Conservation (phyloP, 2,329 filamentous ascomycete genomes). For the Dactylellina leptospora region DNA sequence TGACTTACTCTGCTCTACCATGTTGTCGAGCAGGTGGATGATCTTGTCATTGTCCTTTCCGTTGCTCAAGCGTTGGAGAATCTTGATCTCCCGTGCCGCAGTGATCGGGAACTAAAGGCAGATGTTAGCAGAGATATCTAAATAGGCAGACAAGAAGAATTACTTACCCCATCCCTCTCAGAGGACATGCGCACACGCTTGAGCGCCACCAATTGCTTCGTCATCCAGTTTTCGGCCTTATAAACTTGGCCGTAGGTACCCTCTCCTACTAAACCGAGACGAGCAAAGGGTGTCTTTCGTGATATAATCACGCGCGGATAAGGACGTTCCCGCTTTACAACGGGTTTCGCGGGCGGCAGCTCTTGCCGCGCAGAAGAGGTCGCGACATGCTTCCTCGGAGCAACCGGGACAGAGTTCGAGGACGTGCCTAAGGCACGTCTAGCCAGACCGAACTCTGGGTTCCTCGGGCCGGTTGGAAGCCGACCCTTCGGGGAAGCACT, state of each 20-base stretch:
- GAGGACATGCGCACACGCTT: slow-evolving; percentile 95
- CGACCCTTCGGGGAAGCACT: slow-evolving; percentile 23
- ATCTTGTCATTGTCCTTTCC: slow-evolving; percentile 68
- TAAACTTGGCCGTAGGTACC: slow-evolving; percentile 85
- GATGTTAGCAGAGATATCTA: slow-evolving; percentile 14
- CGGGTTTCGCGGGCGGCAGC: background rate
- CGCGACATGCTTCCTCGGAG: slow-evolving; percentile 25
- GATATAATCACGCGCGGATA: slow-evolving; percentile 47
- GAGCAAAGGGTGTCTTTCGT: slow-evolving; percentile 54
- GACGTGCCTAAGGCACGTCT: slow-evolving; percentile 35
- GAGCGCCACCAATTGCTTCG: slow-evolving; percentile 80
- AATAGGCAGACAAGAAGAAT: background rate
- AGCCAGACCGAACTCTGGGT: slow-evolving; percentile 38
- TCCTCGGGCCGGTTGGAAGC: slow-evolving; percentile 38
- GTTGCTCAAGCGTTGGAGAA: slow-evolving; percentile 85
- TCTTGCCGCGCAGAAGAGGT: slow-evolving; percentile 8
- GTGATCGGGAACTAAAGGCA: slow-evolving; percentile 77
- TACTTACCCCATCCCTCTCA: slow-evolving; percentile 74
- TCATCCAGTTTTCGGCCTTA: slow-evolving; percentile 93
- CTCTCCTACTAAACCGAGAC: slow-evolving; percentile 57
- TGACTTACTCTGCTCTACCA: slow-evolving; percentile 83
- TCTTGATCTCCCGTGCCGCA: slow-evolving; percentile 87
- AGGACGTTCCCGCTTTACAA: slow-evolving; percentile 12
- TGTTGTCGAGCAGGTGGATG: slow-evolving; percentile 85
- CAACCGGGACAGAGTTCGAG: slow-evolving; percentile 45